Conservation (phyloP, 441 rosid genomes). For the Mallotus japonicus region DNA sequence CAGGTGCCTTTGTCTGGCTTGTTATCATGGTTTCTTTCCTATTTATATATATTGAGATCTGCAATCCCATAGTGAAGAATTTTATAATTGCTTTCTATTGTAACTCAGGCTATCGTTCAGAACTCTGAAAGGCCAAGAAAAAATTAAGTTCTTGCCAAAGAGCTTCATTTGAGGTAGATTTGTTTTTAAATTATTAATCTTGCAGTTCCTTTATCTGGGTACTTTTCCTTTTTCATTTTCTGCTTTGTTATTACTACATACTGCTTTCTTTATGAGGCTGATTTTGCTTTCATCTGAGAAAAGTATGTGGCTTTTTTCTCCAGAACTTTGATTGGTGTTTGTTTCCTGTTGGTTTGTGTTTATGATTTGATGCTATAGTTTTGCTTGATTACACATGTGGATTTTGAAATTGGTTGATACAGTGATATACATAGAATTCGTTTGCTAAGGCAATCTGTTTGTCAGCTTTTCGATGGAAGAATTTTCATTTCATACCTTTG, state of each 20-base stretch:
- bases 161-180: conserved; percentile 21
- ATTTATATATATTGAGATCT: conserved; percentile 23
- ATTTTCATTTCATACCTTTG: background rate
- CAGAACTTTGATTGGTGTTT: background rate
- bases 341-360: background rate
- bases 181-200: conserved; percentile 7
- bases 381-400: background rate
- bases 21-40: background rate
- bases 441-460: background rate
- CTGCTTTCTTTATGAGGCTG: conserved; percentile 10
- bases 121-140: conserved; percentile 16
- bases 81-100: background rate
- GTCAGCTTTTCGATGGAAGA: background rate
- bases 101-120: conserved; percentile 21
- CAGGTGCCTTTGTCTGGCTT: conserved; percentile 35
- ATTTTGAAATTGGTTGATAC: background rate
- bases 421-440: background rate
- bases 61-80: conserved; percentile 2
- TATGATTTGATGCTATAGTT: background rate
- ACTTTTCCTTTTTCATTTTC: background rate
- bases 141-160: conserved; percentile 4
- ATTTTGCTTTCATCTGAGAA: background rate
- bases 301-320: background rate
- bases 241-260: background rate
- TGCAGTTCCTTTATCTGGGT: conserved; percentile 1